Evolutionary conservation across 345 rosid genomes (phyloP).

Genomic region (Noccaea caerulescens): DNA sequence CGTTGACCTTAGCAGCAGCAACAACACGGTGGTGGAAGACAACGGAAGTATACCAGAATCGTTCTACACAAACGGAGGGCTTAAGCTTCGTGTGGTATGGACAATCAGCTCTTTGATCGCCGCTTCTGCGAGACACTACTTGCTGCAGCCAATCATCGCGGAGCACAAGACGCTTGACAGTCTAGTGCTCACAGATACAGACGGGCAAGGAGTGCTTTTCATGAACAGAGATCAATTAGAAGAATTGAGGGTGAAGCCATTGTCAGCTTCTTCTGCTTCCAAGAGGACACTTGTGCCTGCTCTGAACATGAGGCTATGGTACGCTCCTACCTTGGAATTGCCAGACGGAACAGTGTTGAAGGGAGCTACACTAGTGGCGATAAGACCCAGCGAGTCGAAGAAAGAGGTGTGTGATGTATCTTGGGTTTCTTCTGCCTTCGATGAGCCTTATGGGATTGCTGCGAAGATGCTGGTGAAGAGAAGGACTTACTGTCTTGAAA

Average conservation of each 20-base stretch:
- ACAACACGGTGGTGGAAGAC: slow-evolving; percentile 52
- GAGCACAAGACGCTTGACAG: slow-evolving; percentile 88
- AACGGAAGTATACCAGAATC: slow-evolving; percentile 92
- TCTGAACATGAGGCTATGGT: slow-evolving; percentile 94
- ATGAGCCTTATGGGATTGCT: slow-evolving; percentile 83
- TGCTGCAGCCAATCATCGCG: slow-evolving; percentile 86
- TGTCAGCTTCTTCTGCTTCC: slow-evolving; percentile 90
- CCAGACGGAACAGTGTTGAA: slow-evolving; percentile 78
- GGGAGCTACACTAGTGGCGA: slow-evolving; percentile 95
- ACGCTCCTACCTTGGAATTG: slow-evolving; percentile 82
- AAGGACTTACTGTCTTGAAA: slow-evolving; percentile 94
- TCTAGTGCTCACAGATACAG: slow-evolving; percentile 77
- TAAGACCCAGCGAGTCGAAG: slow-evolving; percentile 77
- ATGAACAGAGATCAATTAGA: slow-evolving; percentile 92
- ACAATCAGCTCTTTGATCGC: slow-evolving; percentile 95
- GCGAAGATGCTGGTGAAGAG: slow-evolving; percentile 91
- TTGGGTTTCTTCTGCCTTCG: slow-evolving; percentile 82
- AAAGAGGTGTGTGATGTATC: slow-evolving; percentile 76
- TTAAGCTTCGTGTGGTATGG: slow-evolving; percentile 96
- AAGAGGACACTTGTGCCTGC: slow-evolving; percentile 97
- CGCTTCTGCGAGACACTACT: slow-evolving; percentile 89
- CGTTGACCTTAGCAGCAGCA: slow-evolving; percentile 8
- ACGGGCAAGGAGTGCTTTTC: slow-evolving; percentile 87
- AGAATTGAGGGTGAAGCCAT: slow-evolving; percentile 88
- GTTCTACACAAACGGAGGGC: slow-evolving; percentile 89